These are phyloP conservation scores for Xylaria cubensis DNA, from an alignment of 495 filamentous ascomycete genomes.

Conservation along the genomic window DNA sequence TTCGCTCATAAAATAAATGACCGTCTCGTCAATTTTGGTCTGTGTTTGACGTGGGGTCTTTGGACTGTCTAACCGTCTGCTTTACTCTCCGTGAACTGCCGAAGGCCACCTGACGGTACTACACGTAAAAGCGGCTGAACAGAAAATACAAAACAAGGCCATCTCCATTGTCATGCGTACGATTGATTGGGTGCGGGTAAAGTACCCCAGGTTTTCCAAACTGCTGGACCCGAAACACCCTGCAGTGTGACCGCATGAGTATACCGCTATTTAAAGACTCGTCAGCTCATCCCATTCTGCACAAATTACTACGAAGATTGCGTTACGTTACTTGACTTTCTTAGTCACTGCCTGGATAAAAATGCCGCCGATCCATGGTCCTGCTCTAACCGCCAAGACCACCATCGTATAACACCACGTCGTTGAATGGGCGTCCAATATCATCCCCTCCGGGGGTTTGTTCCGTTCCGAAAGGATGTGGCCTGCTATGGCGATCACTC, in stretches of 20 bases:
- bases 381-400: slow-evolving; percentile 8
- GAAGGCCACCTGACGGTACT: slow-evolving; percentile 14
- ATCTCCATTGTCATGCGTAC: background rate
- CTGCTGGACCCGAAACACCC: slow-evolving; percentile 8
- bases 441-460: slow-evolving; percentile 2
- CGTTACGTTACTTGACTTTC: background rate
- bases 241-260: background rate
- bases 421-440: slow-evolving; percentile 5
- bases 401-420: slow-evolving; percentile 1
- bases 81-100: slow-evolving; percentile 2
- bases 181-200: slow-evolving; percentile 23
- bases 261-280: slow-evolving; percentile 5
- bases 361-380: slow-evolving; percentile 2
- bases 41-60: background rate
- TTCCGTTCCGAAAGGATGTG: slow-evolving; percentile 24
- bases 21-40: background rate
- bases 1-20: background rate
- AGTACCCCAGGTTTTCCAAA: slow-evolving; percentile 19
- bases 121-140: slow-evolving; percentile 10
- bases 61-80: background rate
- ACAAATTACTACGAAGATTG: slow-evolving; percentile 1
- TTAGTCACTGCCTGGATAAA: background rate
- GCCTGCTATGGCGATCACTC: background rate
- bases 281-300: background rate
- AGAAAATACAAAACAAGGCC: background rate